These are phyloP conservation scores for Penicillium argentinense DNA, from an alignment of 495 filamentous ascomycete genomes.

Conservation along the genomic window DNA sequence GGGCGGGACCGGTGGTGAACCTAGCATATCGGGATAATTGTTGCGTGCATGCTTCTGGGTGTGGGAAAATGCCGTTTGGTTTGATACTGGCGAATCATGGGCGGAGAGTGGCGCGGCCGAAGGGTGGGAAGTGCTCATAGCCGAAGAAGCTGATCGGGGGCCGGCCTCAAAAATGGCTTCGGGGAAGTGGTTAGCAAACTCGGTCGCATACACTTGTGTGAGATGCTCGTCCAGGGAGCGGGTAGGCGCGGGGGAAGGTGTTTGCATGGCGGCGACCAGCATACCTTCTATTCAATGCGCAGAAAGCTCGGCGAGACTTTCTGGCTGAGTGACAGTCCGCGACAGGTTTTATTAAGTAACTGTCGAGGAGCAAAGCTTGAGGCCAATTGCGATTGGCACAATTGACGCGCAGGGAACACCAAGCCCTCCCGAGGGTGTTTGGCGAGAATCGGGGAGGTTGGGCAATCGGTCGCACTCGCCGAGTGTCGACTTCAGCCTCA, in stretches of 20 bases:
- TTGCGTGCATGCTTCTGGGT: constrained; percentile 35
- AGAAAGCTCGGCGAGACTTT: constrained; percentile 13
- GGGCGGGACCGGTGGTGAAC: constrained; percentile 41
- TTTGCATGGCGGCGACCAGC: constrained; percentile 17
- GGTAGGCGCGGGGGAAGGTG: constrained; percentile 5
- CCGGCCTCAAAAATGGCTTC: constrained; percentile 31
- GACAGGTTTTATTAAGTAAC: constrained; percentile 12
- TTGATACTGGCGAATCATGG: constrained; percentile 33
- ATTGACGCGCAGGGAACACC: constrained; percentile 23
- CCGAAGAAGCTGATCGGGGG: constrained; percentile 38
- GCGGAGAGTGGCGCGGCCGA: constrained; percentile 36
- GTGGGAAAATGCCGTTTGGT: constrained; percentile 27
- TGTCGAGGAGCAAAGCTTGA: constrained; percentile 1
- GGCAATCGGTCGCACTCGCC: constrained; percentile 32
- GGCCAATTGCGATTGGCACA: constrained; percentile 16
- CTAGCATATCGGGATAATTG: constrained; percentile 40
- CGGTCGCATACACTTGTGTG: not conserved
- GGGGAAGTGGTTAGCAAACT: constrained; percentile 24
- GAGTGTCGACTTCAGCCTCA: constrained; percentile 24
- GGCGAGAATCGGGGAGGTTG: constrained; percentile 15
- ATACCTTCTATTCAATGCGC: constrained; percentile 22
- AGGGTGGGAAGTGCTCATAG: constrained; percentile 45
- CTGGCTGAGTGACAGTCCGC: constrained; percentile 7
- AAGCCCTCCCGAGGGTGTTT: constrained; percentile 22
- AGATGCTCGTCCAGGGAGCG: constrained; percentile 4